Evolutionary conservation across 164 flowering plant species (phyloP).

Genomic region (Brasenia schreberi): DNA sequence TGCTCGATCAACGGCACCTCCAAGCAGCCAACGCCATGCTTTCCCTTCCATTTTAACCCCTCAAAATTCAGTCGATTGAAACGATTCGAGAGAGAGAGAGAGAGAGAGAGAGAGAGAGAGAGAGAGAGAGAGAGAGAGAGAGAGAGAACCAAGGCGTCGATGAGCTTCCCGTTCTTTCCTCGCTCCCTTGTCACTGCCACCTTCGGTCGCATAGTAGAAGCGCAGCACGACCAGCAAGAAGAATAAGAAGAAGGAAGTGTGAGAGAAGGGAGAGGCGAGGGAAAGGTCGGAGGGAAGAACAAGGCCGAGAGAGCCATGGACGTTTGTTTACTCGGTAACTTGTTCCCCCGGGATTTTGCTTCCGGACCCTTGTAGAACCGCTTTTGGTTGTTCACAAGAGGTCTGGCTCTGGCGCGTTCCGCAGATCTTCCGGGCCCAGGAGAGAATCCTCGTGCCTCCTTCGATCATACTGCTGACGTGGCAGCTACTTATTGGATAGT

Average conservation of each 20-base stretch:
- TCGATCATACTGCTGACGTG: too few relatives aligned
- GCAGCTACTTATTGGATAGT: too few relatives aligned
- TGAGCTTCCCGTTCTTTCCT: slow-evolving; percentile 85
- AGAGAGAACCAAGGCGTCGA: slow-evolving; percentile 48
- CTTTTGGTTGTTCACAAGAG: too few relatives aligned
- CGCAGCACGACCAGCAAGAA: background rate
- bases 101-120: slow-evolving; percentile 3
- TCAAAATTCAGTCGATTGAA: too few relatives aligned
- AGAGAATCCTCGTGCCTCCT: too few relatives aligned
- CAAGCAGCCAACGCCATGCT: slow-evolving; percentile 54
- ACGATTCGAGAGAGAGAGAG: background rate
- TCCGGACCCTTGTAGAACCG: too few relatives aligned
- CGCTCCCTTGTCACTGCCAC: slow-evolving; percentile 91
- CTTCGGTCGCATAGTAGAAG: slow-evolving; percentile 5
- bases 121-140: slow-evolving; percentile 2
- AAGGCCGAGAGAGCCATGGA: background rate
- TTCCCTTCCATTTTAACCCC: background rate
- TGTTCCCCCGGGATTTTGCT: too few relatives aligned
- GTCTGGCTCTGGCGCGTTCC: too few relatives aligned
- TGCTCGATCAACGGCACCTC: slow-evolving; percentile 95
- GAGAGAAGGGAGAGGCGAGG: background rate
- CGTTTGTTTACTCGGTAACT: too few relatives aligned
- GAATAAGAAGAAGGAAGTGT: background rate
- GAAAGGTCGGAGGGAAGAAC: background rate
- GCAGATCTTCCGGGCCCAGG: too few relatives aligned